Base-by-base conservation (phyloP, 1,139 yeast species). In the Suhomyces terraborum region DNA sequence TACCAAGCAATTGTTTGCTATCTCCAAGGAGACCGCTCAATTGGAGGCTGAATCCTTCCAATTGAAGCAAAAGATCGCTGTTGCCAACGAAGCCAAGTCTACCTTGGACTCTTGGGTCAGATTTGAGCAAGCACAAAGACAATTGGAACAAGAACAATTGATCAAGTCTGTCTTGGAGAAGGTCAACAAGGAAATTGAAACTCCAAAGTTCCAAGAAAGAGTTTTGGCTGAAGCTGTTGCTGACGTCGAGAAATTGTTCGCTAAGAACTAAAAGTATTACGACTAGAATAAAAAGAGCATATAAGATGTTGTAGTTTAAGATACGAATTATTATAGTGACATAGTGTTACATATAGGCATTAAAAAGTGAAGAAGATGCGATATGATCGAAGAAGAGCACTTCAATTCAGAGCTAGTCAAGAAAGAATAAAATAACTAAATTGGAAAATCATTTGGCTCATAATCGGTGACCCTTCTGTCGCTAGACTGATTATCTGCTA, bases 51-150 rank as follows among this genome's bases (percentile, higher is more conserved):
- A 88, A 71, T 82, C 93, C 40, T 93, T 91, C 61, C 96, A 85
- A 72, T 80, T 87, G 67, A 86, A 89, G 78, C 98, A 93, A 77
- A 73, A 83, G 66, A 88, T 88, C 54, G 93, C 84, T 51, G 80
- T 88, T 57, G 93, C 95, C 48, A 59, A 74, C 48, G 96, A 89
- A 77, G 98, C 98, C 62, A 89, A 86, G 77, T 73, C 95, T 46
- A 95, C 93, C 48, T 82, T 93, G 66, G 98, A 93, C 73, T 88
- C 98, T 26, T 93, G 98, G 98, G 98, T 89, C 58, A 88, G 98
- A 82, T 88, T 87, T 71, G 98, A 93, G 78, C 85, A 88, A 56
- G 91, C 88, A 66, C 94, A 91, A 59, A 93, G 98, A 77, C 96
- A 88, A 79, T 74, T 84, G 63, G 96, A 93, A 78, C 98, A 93